Percentiles rank a stretch among this genome's conserved stretches.
These are phyloP conservation scores for Terana coerulea DNA, from an alignment of 768 basidiomycete species.

Conservation along the genomic window DNA sequence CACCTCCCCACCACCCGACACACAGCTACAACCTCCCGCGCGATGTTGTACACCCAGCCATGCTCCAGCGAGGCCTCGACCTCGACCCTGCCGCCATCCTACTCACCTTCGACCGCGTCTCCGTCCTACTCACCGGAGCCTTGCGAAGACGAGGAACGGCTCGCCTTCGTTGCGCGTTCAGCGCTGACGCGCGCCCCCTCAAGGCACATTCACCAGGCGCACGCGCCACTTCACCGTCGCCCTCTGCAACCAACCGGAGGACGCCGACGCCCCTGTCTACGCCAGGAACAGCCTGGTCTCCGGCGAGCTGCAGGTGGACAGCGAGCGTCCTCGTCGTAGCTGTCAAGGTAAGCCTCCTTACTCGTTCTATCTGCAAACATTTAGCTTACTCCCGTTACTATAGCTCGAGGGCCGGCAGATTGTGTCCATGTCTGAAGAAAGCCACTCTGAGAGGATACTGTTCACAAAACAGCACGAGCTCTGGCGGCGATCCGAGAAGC, in stretches of 20 bases:
- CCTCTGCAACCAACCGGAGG: constrained; percentile 44
- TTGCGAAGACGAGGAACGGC: constrained; percentile 45
- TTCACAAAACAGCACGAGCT: constrained; percentile 11
- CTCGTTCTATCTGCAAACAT: background rate
- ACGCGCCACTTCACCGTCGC: constrained; percentile 38
- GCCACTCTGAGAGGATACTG: constrained; percentile 3
- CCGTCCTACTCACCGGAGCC: constrained; percentile 59
- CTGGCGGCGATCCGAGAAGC: constrained; percentile 15
- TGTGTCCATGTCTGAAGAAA: constrained; percentile 14
- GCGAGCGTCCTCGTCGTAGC: constrained; percentile 39
- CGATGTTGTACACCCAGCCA: too few relatives aligned
- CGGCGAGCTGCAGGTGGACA: constrained; percentile 42
- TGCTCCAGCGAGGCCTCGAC: background rate
- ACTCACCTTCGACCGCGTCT: constrained; percentile 49
- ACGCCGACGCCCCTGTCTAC: constrained; percentile 37
- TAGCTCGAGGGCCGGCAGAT: constrained; percentile 22
- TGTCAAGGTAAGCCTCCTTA: constrained; percentile 37
- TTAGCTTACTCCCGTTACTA: background rate
- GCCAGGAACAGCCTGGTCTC: constrained; percentile 37
- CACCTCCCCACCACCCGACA: too few relatives aligned
- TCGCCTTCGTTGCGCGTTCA: constrained; percentile 42
- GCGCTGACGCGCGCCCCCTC: constrained; percentile 23
- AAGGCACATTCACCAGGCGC: constrained; percentile 38
- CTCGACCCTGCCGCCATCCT: constrained; percentile 38
- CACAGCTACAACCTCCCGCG: too few relatives aligned